Evolutionary conservation across 2,329 filamentous ascomycete species (phyloP), one percentile per base, ranked within the genome.

Genomic region (Alternaria panax): DNA sequence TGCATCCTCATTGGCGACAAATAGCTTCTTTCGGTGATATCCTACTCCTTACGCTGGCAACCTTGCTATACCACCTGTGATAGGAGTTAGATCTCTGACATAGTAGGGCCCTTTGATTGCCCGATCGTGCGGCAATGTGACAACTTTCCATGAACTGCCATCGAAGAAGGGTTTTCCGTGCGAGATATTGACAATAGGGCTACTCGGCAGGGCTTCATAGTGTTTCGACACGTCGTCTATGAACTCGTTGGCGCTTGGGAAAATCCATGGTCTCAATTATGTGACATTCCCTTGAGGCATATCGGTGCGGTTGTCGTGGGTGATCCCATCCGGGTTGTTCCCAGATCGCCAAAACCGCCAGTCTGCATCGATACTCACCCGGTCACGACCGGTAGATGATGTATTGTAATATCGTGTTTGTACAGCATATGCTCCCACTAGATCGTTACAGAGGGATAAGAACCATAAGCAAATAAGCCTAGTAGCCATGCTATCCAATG

Each of bases 41-140:
- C 81, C 83, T 1, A 86, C 80, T 3, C 84, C 84, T 20, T 85
- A 78, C 22, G 79, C 74, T 0, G 84, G 84, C 38, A 86, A 66
- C 3, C 81, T 75, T 12, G 80, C 81, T 77, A 9, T 82, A 79
- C 63, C 84, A 84, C 83, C 83, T 12, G 84, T 77, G 16, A 79
- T 74, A 0, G 83, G 83, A 27, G 85, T 66, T 4, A 81, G 72
- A 16, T 79, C 80, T 16, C 68, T 65, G 4, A 82, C 72, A 36
- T 68, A 51, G 57, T 83, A 84, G 3, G 81, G 80, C 0, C 81
- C 81, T 34, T 75, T 73, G 60, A 83, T 79, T 12, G 81, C 81
- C 81, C 80, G 83, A 65, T 84, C 81, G 62, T 83, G 81, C 1
- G 81, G 81, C n/a, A 83, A 65, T 5, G 68, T 71, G 24, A 83